These are phyloP conservation scores for Teratosphaeria viscida DNA, from an alignment of 2,329 filamentous ascomycete genomes.

Conservation along the genomic window DNA sequence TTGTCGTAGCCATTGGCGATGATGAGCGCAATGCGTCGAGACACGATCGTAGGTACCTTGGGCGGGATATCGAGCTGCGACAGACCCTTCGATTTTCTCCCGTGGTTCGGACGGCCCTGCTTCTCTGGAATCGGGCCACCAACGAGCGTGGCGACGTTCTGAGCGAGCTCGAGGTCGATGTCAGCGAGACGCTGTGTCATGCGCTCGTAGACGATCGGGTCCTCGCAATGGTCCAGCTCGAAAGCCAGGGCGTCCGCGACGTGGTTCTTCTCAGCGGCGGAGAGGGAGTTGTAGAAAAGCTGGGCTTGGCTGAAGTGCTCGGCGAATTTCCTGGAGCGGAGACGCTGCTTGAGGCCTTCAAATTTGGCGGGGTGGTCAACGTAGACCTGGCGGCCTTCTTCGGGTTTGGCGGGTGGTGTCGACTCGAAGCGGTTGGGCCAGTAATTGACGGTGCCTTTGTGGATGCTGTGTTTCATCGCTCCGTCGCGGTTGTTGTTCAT, in stretches of 20 bases:
- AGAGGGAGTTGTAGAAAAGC: conserved; percentile 72
- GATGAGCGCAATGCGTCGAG: conserved; percentile 63
- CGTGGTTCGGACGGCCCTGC: conserved; percentile 48
- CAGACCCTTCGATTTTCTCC: conserved; percentile 55
- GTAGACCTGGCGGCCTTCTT: conserved; percentile 52
- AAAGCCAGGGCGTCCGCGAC: conserved; percentile 52
- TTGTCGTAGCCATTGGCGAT: conserved; percentile 69
- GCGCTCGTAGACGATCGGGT: conserved; percentile 63
- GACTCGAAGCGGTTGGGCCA: conserved; percentile 64
- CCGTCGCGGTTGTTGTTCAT: conserved; percentile 25
- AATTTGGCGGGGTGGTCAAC: conserved; percentile 56
- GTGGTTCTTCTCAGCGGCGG: conserved; percentile 54
- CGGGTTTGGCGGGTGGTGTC: conserved; percentile 49
- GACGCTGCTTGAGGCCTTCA: conserved; percentile 58
- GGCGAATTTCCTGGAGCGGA: conserved; percentile 61
- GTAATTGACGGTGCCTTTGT: conserved; percentile 64
- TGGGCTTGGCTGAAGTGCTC: conserved; percentile 72
- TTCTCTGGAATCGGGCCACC: conserved; percentile 52
- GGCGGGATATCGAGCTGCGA: conserved; percentile 61
- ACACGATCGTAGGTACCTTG: conserved; percentile 54
- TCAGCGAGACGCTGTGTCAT: conserved; percentile 58
- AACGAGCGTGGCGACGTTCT: conserved; percentile 58
- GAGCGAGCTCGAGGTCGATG: conserved; percentile 60
- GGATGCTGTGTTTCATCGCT: conserved; percentile 60
- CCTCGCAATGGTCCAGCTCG: conserved; percentile 73